Conservation (phyloP, 768 basidiomycete genomes). For the Calocybe cyanea region DNA sequence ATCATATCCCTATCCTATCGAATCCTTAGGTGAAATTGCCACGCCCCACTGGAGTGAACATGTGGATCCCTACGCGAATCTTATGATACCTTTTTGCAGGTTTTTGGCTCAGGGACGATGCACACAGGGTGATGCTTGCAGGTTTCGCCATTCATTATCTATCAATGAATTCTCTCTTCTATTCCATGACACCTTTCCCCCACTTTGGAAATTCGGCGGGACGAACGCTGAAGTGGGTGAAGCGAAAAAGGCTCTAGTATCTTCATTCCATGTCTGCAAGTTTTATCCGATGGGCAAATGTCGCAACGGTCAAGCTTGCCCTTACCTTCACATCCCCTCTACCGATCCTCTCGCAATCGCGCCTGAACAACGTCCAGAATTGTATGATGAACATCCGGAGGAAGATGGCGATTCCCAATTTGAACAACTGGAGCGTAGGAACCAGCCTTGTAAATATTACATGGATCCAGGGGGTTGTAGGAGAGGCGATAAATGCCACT, state of each 20-base stretch:
- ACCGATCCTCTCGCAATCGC: constrained; percentile 4
- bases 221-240: background rate
- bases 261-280: constrained; percentile 21
- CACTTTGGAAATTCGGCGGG: constrained; percentile 20
- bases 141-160: constrained; percentile 38
- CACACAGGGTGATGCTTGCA: constrained; percentile 26
- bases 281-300: constrained; percentile 36
- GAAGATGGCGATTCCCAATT: background rate
- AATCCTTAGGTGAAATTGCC: constrained; percentile 19
- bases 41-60: constrained; percentile 39
- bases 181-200: constrained; percentile 36
- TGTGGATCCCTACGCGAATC: constrained; percentile 34
- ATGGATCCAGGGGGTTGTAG: constrained; percentile 12
- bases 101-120: constrained; percentile 34
- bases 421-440: background rate
- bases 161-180: constrained; percentile 33
- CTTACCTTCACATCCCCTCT: constrained; percentile 28
- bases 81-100: constrained; percentile 35
- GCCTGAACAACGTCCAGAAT: background rate
- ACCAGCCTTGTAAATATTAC: constrained; percentile 21
- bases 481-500: constrained; percentile 10
- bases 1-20: constrained; percentile 7
- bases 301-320: constrained; percentile 34
- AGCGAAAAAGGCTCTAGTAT: constrained; percentile 2
- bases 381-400: background rate